Conservation (phyloP, 345 rosid species). For the Capsella bursapastoris region DNA sequence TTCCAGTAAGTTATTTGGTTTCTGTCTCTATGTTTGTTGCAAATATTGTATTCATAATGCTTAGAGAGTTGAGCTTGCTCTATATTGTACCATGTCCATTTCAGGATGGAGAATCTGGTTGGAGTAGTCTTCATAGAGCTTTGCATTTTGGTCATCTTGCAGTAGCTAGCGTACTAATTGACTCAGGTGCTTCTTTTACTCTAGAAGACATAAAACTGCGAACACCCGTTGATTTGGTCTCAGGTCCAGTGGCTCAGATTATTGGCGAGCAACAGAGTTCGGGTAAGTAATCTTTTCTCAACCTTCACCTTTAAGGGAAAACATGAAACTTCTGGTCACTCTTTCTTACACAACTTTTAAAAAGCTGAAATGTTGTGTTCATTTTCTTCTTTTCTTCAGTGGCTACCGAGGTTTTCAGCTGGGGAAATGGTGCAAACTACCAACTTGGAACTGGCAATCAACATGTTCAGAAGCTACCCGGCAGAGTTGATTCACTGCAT, state of each 20-base stretch:
- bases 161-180: slow-evolving; percentile 84
- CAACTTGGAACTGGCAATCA: slow-evolving; percentile 97
- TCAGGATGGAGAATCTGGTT: slow-evolving; percentile 99
- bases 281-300: slow-evolving; percentile 50
- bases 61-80: not conserved
- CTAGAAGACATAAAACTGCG: slow-evolving; percentile 76
- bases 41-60: not conserved
- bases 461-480: slow-evolving; percentile 84
- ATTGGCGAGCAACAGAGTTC: slow-evolving; percentile 56
- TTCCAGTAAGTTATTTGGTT: not conserved
- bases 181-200: slow-evolving; percentile 71
- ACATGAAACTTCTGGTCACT: slow-evolving; percentile 17
- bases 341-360: slow-evolving; percentile 12
- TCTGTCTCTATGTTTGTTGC: not conserved
- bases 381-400: slow-evolving; percentile 49
- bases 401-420: slow-evolving; percentile 91
- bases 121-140: slow-evolving; percentile 98
- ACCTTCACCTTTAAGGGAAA: slow-evolving; percentile 21
- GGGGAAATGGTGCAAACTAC: slow-evolving; percentile 98
- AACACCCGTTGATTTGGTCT: slow-evolving; percentile 85
- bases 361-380: not conserved
- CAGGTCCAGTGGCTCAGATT: slow-evolving; percentile 86
- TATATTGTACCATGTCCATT: slow-evolving; percentile 13
- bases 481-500: slow-evolving; percentile 91
- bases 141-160: slow-evolving; percentile 98